Conservation (phyloP, 352 stramenopile species). For the Globisporangium recalcitrans region DNA sequence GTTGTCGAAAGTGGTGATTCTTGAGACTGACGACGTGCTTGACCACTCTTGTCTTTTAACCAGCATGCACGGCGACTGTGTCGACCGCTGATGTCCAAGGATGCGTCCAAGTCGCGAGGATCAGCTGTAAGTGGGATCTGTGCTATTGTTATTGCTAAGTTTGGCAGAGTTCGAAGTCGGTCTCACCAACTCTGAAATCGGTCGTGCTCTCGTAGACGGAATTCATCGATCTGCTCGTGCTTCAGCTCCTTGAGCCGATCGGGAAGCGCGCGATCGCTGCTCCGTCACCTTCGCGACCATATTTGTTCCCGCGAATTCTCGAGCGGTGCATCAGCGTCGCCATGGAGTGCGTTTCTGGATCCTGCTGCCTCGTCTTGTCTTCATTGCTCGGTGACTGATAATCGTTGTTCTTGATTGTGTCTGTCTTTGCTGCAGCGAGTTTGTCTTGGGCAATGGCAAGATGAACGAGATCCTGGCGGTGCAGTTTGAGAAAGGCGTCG, state of each 20-base stretch:
- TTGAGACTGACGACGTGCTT: not conserved
- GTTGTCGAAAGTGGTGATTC: not conserved
- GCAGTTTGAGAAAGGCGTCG: slow-evolving; percentile 46
- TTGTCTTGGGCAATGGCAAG: slow-evolving; percentile 38
- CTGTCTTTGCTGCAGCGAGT: slow-evolving; percentile 22
- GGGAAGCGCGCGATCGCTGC: slow-evolving; percentile 32
- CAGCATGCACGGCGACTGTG: slow-evolving; percentile 14
- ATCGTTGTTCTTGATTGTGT: not conserved
- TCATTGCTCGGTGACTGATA: not conserved
- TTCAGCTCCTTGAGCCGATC: slow-evolving; percentile 44
- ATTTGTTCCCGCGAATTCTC: slow-evolving; percentile 45
- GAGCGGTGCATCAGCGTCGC: slow-evolving; percentile 52
- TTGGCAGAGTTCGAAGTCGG: not conserved
- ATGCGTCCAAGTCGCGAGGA: slow-evolving; percentile 12
- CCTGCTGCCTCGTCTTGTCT: not conserved
- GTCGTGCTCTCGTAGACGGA: slow-evolving; percentile 27
- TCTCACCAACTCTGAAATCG: not conserved
- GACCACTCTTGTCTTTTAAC: not conserved
- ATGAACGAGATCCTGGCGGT: slow-evolving; percentile 34
- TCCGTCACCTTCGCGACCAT: slow-evolving; percentile 34
- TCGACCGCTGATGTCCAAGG: slow-evolving; percentile 6
- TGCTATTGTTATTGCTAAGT: not conserved
- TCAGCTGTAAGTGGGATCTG: slow-evolving; percentile 8
- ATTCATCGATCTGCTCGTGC: slow-evolving; percentile 44
- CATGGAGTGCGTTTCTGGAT: slow-evolving; percentile 36